Conservation (phyloP, 192 early-diverging fungal genomes). For the Coemansia sp. region DNA sequence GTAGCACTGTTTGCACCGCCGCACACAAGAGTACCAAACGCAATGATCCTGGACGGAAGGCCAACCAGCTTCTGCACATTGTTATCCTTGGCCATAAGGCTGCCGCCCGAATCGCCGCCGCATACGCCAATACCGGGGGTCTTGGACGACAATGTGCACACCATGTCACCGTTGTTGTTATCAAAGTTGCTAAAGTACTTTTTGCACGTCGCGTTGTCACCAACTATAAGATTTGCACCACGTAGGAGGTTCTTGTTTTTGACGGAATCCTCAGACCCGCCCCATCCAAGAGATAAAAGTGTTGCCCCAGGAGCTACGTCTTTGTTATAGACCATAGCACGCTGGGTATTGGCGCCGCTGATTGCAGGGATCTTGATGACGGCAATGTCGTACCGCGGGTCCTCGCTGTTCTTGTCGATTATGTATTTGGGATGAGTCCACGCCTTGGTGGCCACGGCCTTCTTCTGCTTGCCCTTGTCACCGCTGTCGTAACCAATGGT, state of each 20-base stretch:
- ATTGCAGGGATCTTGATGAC: slow-evolving; percentile 23
- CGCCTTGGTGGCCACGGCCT: slow-evolving; percentile 4
- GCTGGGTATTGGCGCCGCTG: not conserved
- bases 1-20: no score
- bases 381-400: slow-evolving; percentile 28
- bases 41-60: no score
- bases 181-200: slow-evolving; percentile 3
- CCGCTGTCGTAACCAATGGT: slow-evolving; percentile 23
- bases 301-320: slow-evolving; percentile 9
- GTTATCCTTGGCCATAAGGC: slow-evolving; percentile 19
- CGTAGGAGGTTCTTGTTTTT: slow-evolving; percentile 17
- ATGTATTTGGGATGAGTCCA: slow-evolving; percentile 20
- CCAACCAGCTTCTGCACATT: not conserved
- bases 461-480: slow-evolving; percentile 17
- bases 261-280: slow-evolving; percentile 19
- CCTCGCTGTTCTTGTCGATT: not conserved
- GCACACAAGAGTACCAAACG: no score
- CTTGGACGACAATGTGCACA: slow-evolving; percentile 29
- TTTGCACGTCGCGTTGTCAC: slow-evolving; percentile 14
- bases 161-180: slow-evolving; percentile 24
- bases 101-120: slow-evolving; percentile 32
- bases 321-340: slow-evolving; percentile 24
- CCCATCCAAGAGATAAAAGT: slow-evolving; percentile 51
- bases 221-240: slow-evolving; percentile 19
- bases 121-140: slow-evolving; percentile 25